Conservation (phyloP, 768 basidiomycete species). For the Amanita pseudoporphyria region DNA sequence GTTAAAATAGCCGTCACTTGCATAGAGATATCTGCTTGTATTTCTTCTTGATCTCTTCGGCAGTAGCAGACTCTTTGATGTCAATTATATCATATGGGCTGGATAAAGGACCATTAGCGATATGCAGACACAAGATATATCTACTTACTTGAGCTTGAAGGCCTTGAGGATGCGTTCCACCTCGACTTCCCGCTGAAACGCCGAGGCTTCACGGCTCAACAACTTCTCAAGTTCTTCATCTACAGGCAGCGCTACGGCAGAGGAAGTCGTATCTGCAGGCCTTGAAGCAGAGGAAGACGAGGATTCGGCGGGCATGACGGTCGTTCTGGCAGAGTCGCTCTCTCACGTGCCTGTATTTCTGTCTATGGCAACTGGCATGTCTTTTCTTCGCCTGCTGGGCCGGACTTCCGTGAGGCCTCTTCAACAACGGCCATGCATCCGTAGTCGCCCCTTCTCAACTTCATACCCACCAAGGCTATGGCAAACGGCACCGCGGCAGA, state of each 20-base stretch:
- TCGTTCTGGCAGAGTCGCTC: not conserved
- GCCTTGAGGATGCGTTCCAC: slow-evolving; percentile 88
- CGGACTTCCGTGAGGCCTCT: not conserved
- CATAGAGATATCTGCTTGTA: slow-evolving; percentile 80
- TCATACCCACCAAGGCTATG: not conserved
- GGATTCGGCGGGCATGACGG: slow-evolving; percentile 5
- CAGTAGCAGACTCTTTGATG: slow-evolving; percentile 57
- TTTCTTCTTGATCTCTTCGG: slow-evolving; percentile 84
- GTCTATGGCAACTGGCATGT: not conserved
- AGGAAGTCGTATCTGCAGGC: slow-evolving; percentile 6
- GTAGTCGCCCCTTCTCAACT: not conserved
- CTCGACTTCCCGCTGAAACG: slow-evolving; percentile 80
- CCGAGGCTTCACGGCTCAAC: slow-evolving; percentile 70
- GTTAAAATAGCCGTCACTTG: slow-evolving; percentile 27
- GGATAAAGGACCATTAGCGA: not conserved
- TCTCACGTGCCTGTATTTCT: not conserved
- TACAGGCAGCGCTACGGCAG: slow-evolving; percentile 9
- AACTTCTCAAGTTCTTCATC: slow-evolving; percentile 71
- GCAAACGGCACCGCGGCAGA: not conserved
- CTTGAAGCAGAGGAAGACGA: slow-evolving; percentile 9
- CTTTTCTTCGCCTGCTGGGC: not conserved
- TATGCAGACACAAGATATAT: slow-evolving; percentile 4
- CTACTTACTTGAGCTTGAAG: slow-evolving; percentile 88
- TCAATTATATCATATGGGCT: slow-evolving; percentile 95
- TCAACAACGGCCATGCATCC: not conserved